Evolutionary conservation across 345 rosid species (phyloP), one percentile per base, ranked within the genome.

Genomic region (Camelina hispida): DNA sequence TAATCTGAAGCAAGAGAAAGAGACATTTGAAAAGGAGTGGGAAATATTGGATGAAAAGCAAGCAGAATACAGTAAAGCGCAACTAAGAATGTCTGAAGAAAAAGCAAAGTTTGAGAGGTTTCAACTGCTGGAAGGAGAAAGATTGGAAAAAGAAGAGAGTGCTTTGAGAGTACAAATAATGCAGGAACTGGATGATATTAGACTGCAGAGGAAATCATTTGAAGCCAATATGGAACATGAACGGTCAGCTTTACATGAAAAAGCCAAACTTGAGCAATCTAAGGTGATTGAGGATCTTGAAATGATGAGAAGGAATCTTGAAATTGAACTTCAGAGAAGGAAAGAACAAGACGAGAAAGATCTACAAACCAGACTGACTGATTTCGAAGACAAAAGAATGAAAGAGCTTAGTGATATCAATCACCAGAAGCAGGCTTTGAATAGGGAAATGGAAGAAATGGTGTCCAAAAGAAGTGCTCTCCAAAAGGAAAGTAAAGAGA

Each of bases 11-110:
- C 84, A 74, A 77, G 94, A 93, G 68, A 87, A 81, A 73, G 86
- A 86, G 76, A 89, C 73, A 44, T 91, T 91, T 83, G 89, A 89
- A 85, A 86, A 84, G 77, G 97, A 91, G 57, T 88, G 93, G 91
- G 90, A 87, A 71, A 84, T 76, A 74, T 79, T 93, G 84, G 93
- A 91, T 84, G 93, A 85, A 78, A 91, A 87, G 78, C 88, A 84
- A 63, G 81, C 69, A 52, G 88, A 83, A 65, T 77, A 81, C 54
- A 74, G 42, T 61, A 78, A 83, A 78, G 85, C 79, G 65, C 84
- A 55, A 70, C 78, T 73, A 68, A 66, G 56, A 53, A 56, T 85
- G 80, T 77, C 66, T 63, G 85, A 85, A 64, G 91, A 85, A 80
- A 88, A 83, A 69, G 83, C 77, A 9, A 86, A 81, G 75, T 71